These are phyloP conservation scores for Medakamo hakoo DNA, from an alignment of 139 green algal genomes.

Conservation along the genomic window DNA sequence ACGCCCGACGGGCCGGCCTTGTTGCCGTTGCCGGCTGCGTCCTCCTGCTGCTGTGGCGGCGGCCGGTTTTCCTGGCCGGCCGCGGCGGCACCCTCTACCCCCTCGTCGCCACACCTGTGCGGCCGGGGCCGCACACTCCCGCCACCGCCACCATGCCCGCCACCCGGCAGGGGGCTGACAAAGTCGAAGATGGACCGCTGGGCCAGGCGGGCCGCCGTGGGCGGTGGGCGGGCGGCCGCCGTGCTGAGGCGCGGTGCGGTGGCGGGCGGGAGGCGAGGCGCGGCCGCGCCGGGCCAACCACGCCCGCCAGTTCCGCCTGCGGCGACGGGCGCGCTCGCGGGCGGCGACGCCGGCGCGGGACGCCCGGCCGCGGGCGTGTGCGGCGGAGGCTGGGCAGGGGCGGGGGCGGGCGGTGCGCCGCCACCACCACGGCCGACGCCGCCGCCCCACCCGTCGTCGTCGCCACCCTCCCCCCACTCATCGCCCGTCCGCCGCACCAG, in stretches of 20 bases:
- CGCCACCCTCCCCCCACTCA: background rate
- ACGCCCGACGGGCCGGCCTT: background rate
- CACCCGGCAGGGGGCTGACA: background rate
- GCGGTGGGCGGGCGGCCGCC: too few species aligned
- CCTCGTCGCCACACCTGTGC: too few species aligned
- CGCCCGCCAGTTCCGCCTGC: background rate
- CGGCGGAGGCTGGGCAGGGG: background rate
- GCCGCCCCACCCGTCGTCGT: background rate
- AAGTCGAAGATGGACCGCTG: background rate
- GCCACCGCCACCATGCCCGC: too few species aligned
- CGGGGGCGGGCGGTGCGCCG: too few species aligned
- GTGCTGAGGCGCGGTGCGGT: background rate
- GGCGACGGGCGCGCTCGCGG: background rate
- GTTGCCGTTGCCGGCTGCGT: too few species aligned
- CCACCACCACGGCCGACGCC: background rate
- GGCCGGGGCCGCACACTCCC: too few species aligned
- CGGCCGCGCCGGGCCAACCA: background rate
- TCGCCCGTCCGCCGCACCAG: conserved; percentile 12
- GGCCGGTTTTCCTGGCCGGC: background rate
- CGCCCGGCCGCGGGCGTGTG: too few species aligned
- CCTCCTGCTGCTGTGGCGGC: too few species aligned
- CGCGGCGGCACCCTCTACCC: background rate
- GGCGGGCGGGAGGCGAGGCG: background rate
- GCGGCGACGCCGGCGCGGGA: too few species aligned
- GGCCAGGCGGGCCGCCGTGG: background rate